A percentile compares a stretch with the other conserved stretches of the same genome.
These are phyloP conservation scores for Boletus barrowsii DNA, from an alignment of 768 basidiomycete species.

Conservation along the genomic window DNA sequence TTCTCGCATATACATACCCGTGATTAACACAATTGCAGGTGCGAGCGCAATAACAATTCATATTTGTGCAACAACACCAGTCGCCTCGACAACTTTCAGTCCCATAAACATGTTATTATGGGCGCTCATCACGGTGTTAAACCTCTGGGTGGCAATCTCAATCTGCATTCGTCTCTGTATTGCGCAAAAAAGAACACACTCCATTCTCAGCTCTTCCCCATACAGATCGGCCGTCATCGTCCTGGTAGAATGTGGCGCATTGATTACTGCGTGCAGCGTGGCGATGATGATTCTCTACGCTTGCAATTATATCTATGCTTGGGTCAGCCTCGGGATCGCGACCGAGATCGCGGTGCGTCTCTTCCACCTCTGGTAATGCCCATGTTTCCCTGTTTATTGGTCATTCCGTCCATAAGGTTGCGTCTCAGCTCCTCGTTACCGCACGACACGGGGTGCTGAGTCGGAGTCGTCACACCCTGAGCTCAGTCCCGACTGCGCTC, in stretches of 20 bases:
- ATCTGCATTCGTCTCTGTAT: conserved; percentile 16
- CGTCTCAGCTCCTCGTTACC: conserved; percentile 16
- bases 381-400: background rate
- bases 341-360: conserved; percentile 18
- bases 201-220: conserved; percentile 1
- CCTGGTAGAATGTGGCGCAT: conserved; percentile 18
- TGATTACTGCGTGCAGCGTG: conserved; percentile 6
- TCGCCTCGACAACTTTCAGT: background rate
- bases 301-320: background rate
- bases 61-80: background rate
- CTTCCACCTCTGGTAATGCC: no score
- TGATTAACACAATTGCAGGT: conserved; percentile 7
- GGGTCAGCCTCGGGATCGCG: conserved; percentile 7
- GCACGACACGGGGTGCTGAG: conserved; percentile 10
- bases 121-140: conserved; percentile 10
- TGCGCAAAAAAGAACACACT: conserved; percentile 6
- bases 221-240: conserved; percentile 15
- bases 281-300: conserved; percentile 11
- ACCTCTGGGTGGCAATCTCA: conserved; percentile 13
- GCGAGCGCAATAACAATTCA: background rate
- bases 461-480: background rate
- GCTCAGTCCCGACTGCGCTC: background rate
- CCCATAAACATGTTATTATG: conserved; percentile 6
- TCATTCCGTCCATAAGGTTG: background rate
- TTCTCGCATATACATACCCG: background rate